Percentiles rank a stretch among this genome's conserved stretches.
phyloP scores from a whole-genome alignment of 108 stramenopile genomes.

The Seminavis robusta region DNA sequence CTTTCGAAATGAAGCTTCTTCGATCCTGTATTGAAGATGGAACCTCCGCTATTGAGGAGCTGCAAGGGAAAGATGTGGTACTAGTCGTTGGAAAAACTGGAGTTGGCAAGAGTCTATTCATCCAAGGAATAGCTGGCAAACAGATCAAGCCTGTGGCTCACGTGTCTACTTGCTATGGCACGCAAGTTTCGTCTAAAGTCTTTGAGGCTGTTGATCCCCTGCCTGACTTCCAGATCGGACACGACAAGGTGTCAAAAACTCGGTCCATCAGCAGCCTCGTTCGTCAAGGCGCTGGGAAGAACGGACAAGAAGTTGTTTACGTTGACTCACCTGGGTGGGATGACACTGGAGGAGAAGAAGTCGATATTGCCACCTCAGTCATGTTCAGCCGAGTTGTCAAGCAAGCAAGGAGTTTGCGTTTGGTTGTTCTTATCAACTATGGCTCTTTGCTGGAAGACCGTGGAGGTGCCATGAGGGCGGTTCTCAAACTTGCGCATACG shows the following conservation, averaged over 20 bases:
- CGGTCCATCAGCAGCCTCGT: slow-evolving; percentile 29
- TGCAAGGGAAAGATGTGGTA: slow-evolving; percentile 38
- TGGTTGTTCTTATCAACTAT: slow-evolving; percentile 53
- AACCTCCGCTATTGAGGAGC: slow-evolving; percentile 25
- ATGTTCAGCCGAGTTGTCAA: slow-evolving; percentile 53
- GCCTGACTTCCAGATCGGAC: slow-evolving; percentile 50
- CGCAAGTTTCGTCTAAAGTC: slow-evolving; percentile 27
- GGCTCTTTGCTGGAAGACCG: slow-evolving; percentile 57
- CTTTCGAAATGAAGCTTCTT: slow-evolving; percentile 47
- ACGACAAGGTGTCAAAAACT: slow-evolving; percentile 49
- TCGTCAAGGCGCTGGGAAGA: slow-evolving; percentile 1
- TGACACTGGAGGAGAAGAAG: slow-evolving; percentile 49
- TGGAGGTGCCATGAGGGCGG: slow-evolving; percentile 44
- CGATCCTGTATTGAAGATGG: slow-evolving; percentile 35
- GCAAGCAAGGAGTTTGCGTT: slow-evolving; percentile 38
- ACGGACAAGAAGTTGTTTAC: slow-evolving; percentile 26
- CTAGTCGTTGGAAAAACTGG: slow-evolving; percentile 52
- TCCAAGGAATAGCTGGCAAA: slow-evolving; percentile 62
- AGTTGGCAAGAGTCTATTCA: slow-evolving; percentile 39
- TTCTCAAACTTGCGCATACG: slow-evolving; percentile 44
- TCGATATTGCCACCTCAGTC: slow-evolving; percentile 59
- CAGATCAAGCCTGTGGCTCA: slow-evolving; percentile 18
- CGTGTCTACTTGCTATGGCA: slow-evolving; percentile 22
- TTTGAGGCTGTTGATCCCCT: slow-evolving; percentile 46
- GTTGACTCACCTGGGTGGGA: slow-evolving; percentile 58